Evolutionary conservation across 257 asterid genomes (phyloP).

Genomic region (Paraleonurus japonicus): DNA sequence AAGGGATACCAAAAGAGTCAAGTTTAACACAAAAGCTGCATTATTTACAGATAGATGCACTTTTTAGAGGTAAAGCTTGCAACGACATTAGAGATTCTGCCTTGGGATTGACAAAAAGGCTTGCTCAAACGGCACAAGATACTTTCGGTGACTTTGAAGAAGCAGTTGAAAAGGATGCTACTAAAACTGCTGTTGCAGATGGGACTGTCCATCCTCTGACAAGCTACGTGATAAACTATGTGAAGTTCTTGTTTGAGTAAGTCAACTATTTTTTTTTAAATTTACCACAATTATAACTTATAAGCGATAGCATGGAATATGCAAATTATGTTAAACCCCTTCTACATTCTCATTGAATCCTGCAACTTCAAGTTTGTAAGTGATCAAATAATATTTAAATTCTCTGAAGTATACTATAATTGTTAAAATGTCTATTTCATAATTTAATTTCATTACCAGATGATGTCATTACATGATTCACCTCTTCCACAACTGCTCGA

Average conservation of each 20-base stretch:
- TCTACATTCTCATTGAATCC: not conserved
- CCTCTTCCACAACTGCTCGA: not conserved
- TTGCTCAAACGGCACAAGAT: slow-evolving; percentile 95
- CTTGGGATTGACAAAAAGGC: slow-evolving; percentile 90
- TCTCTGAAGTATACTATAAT: not conserved
- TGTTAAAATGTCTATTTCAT: not conserved
- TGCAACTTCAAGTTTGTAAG: not conserved
- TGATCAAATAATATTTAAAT: not conserved
- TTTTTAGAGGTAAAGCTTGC: slow-evolving; percentile 91
- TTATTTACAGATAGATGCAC: slow-evolving; percentile 67
- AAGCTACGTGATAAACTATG: slow-evolving; percentile 97
- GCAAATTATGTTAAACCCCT: not conserved
- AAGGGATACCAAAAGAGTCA: slow-evolving; percentile 13
- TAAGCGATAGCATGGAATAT: not conserved
- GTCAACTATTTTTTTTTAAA: slow-evolving; percentile 31
- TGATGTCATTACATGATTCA: not conserved
- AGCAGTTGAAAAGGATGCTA: slow-evolving; percentile 99
- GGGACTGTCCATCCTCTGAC: slow-evolving; percentile 99
- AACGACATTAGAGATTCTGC: slow-evolving; percentile 88
- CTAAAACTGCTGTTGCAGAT: slow-evolving; percentile 96
- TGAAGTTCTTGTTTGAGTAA: slow-evolving; percentile 97
- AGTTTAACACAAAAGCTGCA: slow-evolving; percentile 14
- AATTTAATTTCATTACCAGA: not conserved
- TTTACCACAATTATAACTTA: not conserved
- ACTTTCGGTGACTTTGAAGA: slow-evolving; percentile 97